Evolutionary conservation across 768 basidiomycete species (phyloP).

Genomic region (Xerocomus potaroensis): DNA sequence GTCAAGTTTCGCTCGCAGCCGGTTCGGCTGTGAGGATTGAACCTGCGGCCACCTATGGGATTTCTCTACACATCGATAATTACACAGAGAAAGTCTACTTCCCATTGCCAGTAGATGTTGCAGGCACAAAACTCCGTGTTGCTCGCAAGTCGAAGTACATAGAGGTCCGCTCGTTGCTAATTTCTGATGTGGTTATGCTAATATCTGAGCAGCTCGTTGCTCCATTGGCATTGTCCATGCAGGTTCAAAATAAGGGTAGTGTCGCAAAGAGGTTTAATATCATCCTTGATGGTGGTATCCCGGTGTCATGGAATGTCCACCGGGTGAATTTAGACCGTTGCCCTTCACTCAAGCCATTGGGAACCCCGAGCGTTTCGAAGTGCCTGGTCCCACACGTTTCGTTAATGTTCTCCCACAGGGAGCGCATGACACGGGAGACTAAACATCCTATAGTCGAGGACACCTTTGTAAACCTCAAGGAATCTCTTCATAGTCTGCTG

Average conservation of each 20-base stretch:
- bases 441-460: constrained; percentile 8
- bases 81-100: constrained; percentile 31
- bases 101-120: constrained; percentile 42
- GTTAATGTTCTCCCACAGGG: constrained; percentile 32
- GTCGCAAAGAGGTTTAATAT: constrained; percentile 29
- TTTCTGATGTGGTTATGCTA: neutral
- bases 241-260: constrained; percentile 11
- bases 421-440: constrained; percentile 14
- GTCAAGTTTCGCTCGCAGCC: constrained; percentile 12
- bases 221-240: constrained; percentile 14
- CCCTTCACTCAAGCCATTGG: constrained; percentile 28
- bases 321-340: constrained; percentile 34
- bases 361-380: constrained; percentile 3
- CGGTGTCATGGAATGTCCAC: constrained; percentile 36
- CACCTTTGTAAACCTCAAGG: constrained; percentile 31
- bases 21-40: constrained; percentile 19
- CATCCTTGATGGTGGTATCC: constrained; percentile 8
- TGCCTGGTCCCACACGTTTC: constrained; percentile 35
- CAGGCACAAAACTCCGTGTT: constrained; percentile 37
- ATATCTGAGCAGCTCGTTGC: constrained; percentile 18
- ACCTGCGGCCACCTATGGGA: neutral
- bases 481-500: constrained; percentile 29
- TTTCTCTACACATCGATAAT: constrained; percentile 10
- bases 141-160: constrained; percentile 55
- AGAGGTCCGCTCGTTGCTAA: constrained; percentile 22